phyloP scores from a whole-genome alignment of 1,139 yeast species.

The Debaryomycetaceae sp. region DNA sequence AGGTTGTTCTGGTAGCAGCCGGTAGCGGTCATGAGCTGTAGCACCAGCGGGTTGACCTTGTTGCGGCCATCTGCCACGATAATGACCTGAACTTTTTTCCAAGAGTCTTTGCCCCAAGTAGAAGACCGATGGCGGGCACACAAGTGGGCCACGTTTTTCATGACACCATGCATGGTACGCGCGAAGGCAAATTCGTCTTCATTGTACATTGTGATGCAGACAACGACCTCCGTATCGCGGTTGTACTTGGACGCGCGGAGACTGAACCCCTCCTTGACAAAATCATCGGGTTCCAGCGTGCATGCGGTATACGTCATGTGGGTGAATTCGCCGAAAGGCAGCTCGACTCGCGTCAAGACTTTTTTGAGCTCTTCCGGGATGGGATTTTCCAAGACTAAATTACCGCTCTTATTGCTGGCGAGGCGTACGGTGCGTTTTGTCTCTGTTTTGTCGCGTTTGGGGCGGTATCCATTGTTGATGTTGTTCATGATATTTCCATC shows the following conservation, averaged over 20 bases:
- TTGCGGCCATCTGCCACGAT: conserved; percentile 91
- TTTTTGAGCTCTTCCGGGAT: conserved; percentile 78
- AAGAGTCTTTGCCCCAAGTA: conserved; percentile 90
- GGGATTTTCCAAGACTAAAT: conserved; percentile 83
- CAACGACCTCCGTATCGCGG: conserved; percentile 80
- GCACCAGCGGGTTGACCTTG: conserved; percentile 69
- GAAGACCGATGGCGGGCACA: conserved; percentile 70
- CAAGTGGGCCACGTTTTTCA: conserved; percentile 82
- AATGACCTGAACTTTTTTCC: conserved; percentile 90
- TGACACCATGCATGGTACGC: conserved; percentile 86
- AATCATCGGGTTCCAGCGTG: conserved; percentile 81
- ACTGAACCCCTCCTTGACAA: conserved; percentile 69
- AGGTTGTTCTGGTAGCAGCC: conserved; percentile 96
- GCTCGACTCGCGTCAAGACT: conserved; percentile 70
- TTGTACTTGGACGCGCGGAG: conserved; percentile 75
- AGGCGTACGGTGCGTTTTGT: conserved; percentile 49
- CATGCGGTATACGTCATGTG: conserved; percentile 94
- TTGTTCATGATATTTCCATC: conserved; percentile 38
- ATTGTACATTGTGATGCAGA: conserved; percentile 93
- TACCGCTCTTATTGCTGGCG: conserved; percentile 52
- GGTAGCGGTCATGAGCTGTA: conserved; percentile 80
- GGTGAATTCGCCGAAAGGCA: conserved; percentile 73
- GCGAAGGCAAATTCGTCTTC: conserved; percentile 85
- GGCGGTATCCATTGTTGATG: conserved; percentile 27
- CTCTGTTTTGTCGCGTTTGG: conserved; percentile 23